These are phyloP conservation scores for Plasmodium coatneyi DNA, from an alignment of 169 alveolate species.

Conservation along the genomic window DNA sequence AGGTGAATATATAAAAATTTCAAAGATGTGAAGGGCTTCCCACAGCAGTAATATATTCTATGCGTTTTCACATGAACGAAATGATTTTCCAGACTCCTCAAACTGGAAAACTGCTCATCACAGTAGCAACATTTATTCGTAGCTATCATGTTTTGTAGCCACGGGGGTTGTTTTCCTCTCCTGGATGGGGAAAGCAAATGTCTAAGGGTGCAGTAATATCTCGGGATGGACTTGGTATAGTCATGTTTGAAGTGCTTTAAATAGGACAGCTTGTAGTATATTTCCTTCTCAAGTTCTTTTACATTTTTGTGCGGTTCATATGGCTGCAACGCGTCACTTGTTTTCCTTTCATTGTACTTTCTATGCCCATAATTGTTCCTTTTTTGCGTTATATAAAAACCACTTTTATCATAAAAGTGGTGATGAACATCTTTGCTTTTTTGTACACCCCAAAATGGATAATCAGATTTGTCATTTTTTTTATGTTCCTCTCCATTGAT, in stretches of 20 bases:
- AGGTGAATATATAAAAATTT: conserved; percentile 22
- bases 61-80: conserved; percentile 35
- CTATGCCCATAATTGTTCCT: neutral
- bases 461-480: neutral
- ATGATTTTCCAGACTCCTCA: conserved; percentile 21
- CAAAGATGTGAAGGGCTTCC: conserved; percentile 30
- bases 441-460: neutral
- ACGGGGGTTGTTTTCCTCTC: conserved; percentile 1
- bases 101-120: conserved; percentile 30
- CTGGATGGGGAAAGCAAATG: conserved; percentile 5
- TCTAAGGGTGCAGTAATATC: conserved; percentile 10
- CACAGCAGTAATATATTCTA: conserved; percentile 43
- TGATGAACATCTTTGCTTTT: neutral
- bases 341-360: neutral
- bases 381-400: neutral
- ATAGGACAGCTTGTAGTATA: conserved; percentile 27
- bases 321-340: neutral
- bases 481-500: neutral
- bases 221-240: neutral
- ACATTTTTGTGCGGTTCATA: neutral
- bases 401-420: neutral
- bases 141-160: conserved; percentile 26
- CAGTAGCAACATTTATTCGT: conserved; percentile 40
- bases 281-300: conserved; percentile 14
- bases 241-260: conserved; percentile 38